phyloP scores from a whole-genome alignment of 306 rosid genomes.

The Pterocarpus santalinus region DNA sequence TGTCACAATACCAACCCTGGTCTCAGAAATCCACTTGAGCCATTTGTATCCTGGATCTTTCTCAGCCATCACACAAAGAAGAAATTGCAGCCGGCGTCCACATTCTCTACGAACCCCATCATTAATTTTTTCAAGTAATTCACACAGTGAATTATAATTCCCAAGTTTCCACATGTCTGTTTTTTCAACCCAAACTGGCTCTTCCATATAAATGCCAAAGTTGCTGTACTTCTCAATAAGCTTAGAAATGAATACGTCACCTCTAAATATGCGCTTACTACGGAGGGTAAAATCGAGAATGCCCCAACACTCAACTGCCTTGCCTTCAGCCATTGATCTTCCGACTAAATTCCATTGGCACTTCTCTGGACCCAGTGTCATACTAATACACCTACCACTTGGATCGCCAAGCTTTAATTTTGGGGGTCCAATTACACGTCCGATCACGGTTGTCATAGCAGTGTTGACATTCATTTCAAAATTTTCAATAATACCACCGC shows the following conservation, averaged over 20 bases:
- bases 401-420: constrained; percentile 58
- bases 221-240: constrained; percentile 51
- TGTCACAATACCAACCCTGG: constrained; percentile 77
- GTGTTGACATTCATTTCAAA: constrained; percentile 69
- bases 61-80: constrained; percentile 71
- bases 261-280: not conserved
- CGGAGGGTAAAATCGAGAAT: constrained; percentile 61
- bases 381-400: constrained; percentile 45
- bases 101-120: not conserved
- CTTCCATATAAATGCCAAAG: constrained; percentile 63
- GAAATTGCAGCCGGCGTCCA: constrained; percentile 56
- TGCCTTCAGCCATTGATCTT: constrained; percentile 65
- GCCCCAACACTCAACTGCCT: constrained; percentile 64
- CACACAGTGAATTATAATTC: constrained; percentile 34
- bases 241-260: constrained; percentile 30
- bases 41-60: constrained; percentile 67
- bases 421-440: constrained; percentile 82
- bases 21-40: constrained; percentile 82
- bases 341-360: constrained; percentile 75
- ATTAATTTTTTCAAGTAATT: constrained; percentile 52
- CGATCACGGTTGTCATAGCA: constrained; percentile 67
- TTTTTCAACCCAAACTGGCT: constrained; percentile 39
- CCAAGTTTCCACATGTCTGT: constrained; percentile 50
- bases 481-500: constrained; percentile 61
- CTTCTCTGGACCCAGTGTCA: constrained; percentile 50